Conservation (phyloP, 2,329 filamentous ascomycete genomes). For the Byssochlamys sp. region DNA sequence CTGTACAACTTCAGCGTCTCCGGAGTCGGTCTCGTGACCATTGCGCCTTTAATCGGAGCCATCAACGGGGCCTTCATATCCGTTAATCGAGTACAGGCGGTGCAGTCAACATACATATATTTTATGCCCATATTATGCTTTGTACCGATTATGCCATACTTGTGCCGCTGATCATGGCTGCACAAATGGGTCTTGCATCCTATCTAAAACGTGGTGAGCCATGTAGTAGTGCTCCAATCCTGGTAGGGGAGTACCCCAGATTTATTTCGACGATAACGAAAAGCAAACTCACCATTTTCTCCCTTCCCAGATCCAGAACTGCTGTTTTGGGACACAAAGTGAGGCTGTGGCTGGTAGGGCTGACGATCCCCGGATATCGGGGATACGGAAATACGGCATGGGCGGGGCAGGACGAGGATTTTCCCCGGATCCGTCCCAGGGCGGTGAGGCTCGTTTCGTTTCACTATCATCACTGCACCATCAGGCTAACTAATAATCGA, state of each 20-base stretch:
- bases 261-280: neutral
- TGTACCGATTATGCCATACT: too few species aligned
- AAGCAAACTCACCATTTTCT: neutral
- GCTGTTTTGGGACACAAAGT: neutral
- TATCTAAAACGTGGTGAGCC: too few species aligned
- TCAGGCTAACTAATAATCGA: neutral
- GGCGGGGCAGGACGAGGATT: neutral
- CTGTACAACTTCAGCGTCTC: conserved; percentile 20
- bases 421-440: neutral
- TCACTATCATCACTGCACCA: too few species aligned
- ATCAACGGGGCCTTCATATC: neutral
- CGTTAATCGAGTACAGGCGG: neutral
- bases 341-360: neutral
- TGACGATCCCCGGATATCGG: neutral
- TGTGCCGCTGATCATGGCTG: too few species aligned
- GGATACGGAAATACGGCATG: neutral
- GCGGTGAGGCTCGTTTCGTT: neutral
- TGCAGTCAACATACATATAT: too few species aligned
- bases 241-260: neutral
- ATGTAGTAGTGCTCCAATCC: too few species aligned
- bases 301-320: too few species aligned
- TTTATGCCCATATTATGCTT: too few species aligned
- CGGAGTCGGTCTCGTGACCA: conserved; percentile 8
- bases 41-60: neutral
- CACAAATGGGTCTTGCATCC: too few species aligned